Conservation (phyloP, 2,329 filamentous ascomycete species). For the Aschersonia sp. region DNA sequence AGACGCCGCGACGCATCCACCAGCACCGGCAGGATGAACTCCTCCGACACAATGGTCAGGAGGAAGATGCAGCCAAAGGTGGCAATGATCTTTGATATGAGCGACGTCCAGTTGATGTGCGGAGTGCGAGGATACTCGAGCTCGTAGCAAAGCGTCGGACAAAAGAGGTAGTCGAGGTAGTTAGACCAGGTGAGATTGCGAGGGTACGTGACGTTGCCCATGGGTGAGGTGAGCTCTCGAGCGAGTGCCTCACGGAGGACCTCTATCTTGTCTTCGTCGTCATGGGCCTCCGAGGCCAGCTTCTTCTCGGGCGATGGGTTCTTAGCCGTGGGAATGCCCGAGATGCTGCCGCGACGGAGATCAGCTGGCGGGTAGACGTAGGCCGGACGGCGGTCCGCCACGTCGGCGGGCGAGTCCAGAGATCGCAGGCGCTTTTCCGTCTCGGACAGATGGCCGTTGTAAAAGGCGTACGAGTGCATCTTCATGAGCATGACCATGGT, state of each 20-base stretch:
- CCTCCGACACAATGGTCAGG: conserved; percentile 77
- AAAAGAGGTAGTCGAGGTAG: conserved; percentile 76
- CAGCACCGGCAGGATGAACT: conserved; percentile 87
- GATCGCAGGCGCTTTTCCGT: conserved; percentile 66
- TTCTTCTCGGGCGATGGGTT: conserved; percentile 3
- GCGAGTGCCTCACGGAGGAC: conserved; percentile 76
- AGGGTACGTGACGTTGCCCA: conserved; percentile 82
- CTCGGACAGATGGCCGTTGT: conserved; percentile 88
- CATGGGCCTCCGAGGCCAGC: conserved; percentile 2
- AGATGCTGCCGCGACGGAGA: conserved; percentile 27
- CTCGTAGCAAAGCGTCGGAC: conserved; percentile 94
- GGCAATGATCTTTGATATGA: conserved; percentile 74
- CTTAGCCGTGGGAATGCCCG: conserved; percentile 13
- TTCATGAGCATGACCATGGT: conserved; percentile 93
- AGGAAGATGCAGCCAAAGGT: conserved; percentile 96
- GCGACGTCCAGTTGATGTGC: conserved; percentile 61
- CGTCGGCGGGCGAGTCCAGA: conserved; percentile 59
- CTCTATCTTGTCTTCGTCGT: conserved; percentile 32
- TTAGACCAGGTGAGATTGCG: conserved; percentile 72
- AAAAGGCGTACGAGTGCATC: conserved; percentile 97
- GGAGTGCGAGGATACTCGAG: conserved; percentile 79
- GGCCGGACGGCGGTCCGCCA: conserved; percentile 46
- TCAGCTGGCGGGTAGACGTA: conserved; percentile 60
- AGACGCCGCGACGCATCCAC: conserved; percentile 49
- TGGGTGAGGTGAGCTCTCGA: conserved; percentile 76